Conservation (phyloP, 2,329 filamentous ascomycete genomes). For the Lomentospora prolificans region DNA sequence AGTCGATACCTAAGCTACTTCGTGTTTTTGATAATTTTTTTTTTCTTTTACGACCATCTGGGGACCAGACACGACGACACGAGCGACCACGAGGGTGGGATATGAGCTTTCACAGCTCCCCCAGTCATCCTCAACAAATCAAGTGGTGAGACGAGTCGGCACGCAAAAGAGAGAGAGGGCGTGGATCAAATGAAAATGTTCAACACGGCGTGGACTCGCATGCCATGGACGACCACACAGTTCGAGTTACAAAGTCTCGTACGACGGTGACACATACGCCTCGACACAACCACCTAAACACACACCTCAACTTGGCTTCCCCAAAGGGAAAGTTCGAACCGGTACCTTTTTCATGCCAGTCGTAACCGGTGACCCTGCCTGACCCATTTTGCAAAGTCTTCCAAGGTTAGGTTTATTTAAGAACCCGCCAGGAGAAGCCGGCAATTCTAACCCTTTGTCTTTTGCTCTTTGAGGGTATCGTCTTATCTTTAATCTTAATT, state of each 20-base stretch:
- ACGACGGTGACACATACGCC: background rate
- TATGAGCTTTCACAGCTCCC: background rate
- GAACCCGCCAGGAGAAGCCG: background rate
- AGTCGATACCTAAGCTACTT: background rate
- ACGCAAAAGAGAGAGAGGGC: too few relatives aligned
- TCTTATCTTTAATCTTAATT: constrained; percentile 13
- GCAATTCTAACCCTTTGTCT: background rate
- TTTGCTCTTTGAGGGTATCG: constrained; percentile 13
- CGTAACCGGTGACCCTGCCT: background rate
- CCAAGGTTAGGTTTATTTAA: background rate
- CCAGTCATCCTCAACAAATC: background rate
- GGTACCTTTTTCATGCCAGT: background rate
- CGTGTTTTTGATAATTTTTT: background rate
- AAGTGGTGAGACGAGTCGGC: background rate
- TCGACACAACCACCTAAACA: background rate
- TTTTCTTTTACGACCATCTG: background rate
- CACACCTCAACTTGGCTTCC: background rate
- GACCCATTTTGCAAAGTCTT: background rate
- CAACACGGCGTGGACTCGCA: background rate
- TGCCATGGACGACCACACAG: background rate
- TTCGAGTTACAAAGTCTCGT: constrained; percentile 1
- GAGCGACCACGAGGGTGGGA: background rate
- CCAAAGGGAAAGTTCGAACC: background rate
- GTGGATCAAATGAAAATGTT: background rate
- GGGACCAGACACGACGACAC: background rate